Percentiles rank a stretch among this genome's conserved stretches.
These are phyloP conservation scores for Hymenoscyphus fructigenus DNA, from an alignment of 2,329 filamentous ascomycete species.

Conservation along the genomic window DNA sequence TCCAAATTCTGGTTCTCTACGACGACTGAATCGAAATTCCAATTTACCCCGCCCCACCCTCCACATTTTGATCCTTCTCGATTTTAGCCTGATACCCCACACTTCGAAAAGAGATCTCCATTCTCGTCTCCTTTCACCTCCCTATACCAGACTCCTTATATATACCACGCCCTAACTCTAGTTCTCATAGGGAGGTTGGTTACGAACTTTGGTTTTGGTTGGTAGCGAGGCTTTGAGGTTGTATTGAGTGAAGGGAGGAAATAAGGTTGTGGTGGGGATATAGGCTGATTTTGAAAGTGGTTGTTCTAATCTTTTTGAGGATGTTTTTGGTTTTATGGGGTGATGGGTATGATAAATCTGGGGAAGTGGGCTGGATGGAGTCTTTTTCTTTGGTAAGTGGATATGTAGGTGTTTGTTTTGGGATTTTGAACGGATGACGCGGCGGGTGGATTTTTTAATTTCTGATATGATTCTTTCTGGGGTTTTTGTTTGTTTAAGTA, in stretches of 20 bases:
- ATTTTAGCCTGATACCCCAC: neutral
- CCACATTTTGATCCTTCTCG: neutral
- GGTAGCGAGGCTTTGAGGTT: neutral
- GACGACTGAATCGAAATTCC: neutral
- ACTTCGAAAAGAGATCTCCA: neutral
- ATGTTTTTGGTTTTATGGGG: no score
- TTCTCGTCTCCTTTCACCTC: neutral
- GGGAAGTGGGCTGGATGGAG: no score
- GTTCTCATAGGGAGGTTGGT: neutral
- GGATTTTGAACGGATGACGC: neutral
- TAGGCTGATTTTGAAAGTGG: neutral
- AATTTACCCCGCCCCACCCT: neutral
- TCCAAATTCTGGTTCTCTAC: neutral
- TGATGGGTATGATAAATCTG: no score
- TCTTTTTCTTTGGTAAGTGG: no score
- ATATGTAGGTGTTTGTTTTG: neutral
- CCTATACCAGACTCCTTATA: neutral
- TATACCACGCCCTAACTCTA: neutral
- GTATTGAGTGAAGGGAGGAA: neutral
- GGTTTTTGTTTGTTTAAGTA: neutral
- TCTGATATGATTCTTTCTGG: no score
- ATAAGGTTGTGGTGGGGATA: neutral
- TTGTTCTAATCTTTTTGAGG: no score
- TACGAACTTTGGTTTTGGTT: neutral
- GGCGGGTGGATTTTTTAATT: no score